Evolutionary conservation across 768 basidiomycete species (phyloP), one percentile per base, ranked within the genome.

Genomic region (Cystobasidium onofrii): DNA sequence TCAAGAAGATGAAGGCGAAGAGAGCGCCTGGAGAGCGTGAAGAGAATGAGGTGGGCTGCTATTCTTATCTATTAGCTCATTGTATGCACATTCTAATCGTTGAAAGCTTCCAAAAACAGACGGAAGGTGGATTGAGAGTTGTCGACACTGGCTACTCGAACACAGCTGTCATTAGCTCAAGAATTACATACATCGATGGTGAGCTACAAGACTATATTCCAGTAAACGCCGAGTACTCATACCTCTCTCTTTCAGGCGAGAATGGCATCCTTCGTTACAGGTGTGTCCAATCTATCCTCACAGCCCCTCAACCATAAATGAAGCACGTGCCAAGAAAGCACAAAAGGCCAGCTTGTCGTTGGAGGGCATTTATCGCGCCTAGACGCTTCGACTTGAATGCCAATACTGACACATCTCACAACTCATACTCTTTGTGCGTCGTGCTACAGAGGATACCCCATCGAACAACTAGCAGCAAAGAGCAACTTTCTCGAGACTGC

Each of bases 101-200:
- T 46, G 44, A 13, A 13, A 36, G 13, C 13, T 57, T 23, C n/a
- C 1, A 33, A 88, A n/a, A 91, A 80, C 90, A 91, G 82, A 88
- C 89, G 0, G 85, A 88, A 81, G 89, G 88, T 74, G 91, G 91
- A 0, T 82, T 93, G 25, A 86, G 90, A 36, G 87, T 92, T 20
- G 82, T 86, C 33, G 78, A 78, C 62, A 72, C 76, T 3, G 77
- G 78, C 25, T 92, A 44, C 75, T 87, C 86, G 76, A 82, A 82
- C 73, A 82, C 81, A 10, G 81, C 81, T 18, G 78, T 80, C 20
- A 78, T 81, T 27, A n/a, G 23, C 20, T 77, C 76, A n/a, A 36
- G 55, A 78, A 93, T 95, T 77, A 93, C 92, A 0, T 94, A 88
- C 77, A 95, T 95, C 76, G 92, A 95, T 79, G 92, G 92, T 60